These are phyloP conservation scores for Ophiocordyceps unilateralis DNA, from an alignment of 2,329 filamentous ascomycete genomes.

Conservation along the genomic window DNA sequence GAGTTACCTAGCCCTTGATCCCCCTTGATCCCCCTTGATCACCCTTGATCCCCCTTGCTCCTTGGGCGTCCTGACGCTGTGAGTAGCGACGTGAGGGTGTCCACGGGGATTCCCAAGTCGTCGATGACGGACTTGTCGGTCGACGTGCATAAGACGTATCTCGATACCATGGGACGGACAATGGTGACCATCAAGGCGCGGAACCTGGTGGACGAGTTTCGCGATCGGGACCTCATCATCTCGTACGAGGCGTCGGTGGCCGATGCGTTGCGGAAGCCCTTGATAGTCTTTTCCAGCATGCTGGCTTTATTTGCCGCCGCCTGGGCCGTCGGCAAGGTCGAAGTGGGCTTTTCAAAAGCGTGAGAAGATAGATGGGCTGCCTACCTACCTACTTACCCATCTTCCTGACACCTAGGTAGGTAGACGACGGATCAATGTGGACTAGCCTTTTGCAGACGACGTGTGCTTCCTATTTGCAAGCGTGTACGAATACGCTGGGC, in stretches of 20 bases:
- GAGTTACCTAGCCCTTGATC: conserved; percentile 20
- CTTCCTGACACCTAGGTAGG: no score
- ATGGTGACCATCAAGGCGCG: conserved; percentile 61
- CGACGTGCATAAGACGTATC: conserved; percentile 67
- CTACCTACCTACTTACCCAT: no score
- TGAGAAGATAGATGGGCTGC: no score
- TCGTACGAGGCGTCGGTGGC: conserved; percentile 70
- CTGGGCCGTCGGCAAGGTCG: conserved; percentile 61
- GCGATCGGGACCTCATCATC: conserved; percentile 68
- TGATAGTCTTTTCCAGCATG: conserved; percentile 60
- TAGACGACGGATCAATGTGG: conserved; percentile 3
- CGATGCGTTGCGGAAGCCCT: conserved; percentile 67
- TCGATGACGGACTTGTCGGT: conserved; percentile 40
- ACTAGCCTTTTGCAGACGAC: neutral
- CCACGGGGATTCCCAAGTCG: conserved; percentile 50
- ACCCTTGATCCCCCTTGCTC: neutral
- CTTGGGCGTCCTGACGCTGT: conserved; percentile 2
- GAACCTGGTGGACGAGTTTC: conserved; percentile 81
- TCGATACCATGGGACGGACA: conserved; percentile 84
- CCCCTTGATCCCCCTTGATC: neutral
- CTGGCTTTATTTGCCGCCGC: conserved; percentile 56
- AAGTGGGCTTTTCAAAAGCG: conserved; percentile 55
- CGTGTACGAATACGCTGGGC: no score
- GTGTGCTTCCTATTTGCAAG: no score
- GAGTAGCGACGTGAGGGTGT: conserved; percentile 60